Evolutionary conservation across 495 filamentous ascomycete genomes (phyloP).

Genomic region (Lasiosphaeria miniovina): DNA sequence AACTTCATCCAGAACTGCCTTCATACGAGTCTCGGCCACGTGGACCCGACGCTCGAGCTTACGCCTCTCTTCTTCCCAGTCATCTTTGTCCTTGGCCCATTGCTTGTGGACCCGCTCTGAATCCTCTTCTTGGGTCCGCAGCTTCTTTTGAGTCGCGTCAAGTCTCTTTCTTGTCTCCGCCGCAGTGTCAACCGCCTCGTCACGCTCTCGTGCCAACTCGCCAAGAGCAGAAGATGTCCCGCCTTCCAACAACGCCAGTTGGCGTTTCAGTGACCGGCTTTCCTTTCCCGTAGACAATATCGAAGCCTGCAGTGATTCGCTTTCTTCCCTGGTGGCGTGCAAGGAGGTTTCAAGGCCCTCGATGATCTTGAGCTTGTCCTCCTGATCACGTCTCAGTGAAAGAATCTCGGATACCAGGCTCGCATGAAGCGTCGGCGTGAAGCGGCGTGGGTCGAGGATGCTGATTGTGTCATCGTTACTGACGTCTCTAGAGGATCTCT

Average conservation of each 20-base stretch:
- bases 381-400: slow-evolving; percentile 78
- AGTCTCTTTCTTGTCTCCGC: slow-evolving; percentile 74
- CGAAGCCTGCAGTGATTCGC: slow-evolving; percentile 61
- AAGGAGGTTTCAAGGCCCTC: slow-evolving; percentile 77
- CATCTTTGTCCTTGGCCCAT: slow-evolving; percentile 78
- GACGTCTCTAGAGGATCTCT: slow-evolving; percentile 54
- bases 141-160: slow-evolving; percentile 72
- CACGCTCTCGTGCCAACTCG: slow-evolving; percentile 79
- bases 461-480: slow-evolving; percentile 70
- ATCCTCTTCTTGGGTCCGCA: slow-evolving; percentile 81
- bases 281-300: slow-evolving; percentile 66
- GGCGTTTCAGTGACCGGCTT: slow-evolving; percentile 73
- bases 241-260: slow-evolving; percentile 80
- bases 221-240: slow-evolving; percentile 80
- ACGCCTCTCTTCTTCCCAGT: slow-evolving; percentile 77
- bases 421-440: slow-evolving; percentile 93
- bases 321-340: slow-evolving; percentile 66
- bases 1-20: slow-evolving; percentile 79
- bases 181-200: slow-evolving; percentile 73
- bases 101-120: slow-evolving; percentile 67
- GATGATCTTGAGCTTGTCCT: slow-evolving; percentile 79
- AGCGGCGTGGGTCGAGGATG: slow-evolving; percentile 80
- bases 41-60: slow-evolving; percentile 79
- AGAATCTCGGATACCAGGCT: slow-evolving; percentile 94
- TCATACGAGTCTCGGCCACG: slow-evolving; percentile 81